Evolutionary conservation across 768 basidiomycete genomes (phyloP), one percentile per base, ranked within the genome.

Genomic region (Rhizopogon vesiculosus): DNA sequence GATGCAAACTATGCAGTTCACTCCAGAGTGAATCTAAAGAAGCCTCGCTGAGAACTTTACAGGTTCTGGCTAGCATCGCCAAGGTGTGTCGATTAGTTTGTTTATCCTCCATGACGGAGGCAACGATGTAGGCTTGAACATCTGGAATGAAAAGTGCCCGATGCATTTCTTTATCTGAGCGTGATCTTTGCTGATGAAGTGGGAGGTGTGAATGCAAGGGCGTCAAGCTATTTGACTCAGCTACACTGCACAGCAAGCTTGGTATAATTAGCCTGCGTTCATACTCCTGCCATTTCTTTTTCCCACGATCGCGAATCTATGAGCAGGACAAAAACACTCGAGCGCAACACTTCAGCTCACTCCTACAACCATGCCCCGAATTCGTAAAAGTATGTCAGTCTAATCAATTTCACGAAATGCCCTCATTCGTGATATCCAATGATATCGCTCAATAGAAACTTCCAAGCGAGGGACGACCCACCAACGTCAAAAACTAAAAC

Each of bases 381-480:
- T 89, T 63, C 75, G 86, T 65, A 88, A 88, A 72, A 84, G 86
- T 86, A 60, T 58, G 80, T 62, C 3, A 56, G 45, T 12, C 22
- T 10, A 19, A 46, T 39, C 40, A 18, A 45, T 51, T 55, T 48
- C 45, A 40, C 18, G 64, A 59, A 10, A 55, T 60, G 44, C 55
- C 42, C 53, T 35, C 15, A 42, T 18, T 3, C 18, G 8, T 4
- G 15, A n/a, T 40, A 16, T 48, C 19, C 25, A 25, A 25, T 25
- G 9, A 50, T 60, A 43, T 56, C 61, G 29, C 56, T 61, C 55
- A 59, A 39, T 64, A 95, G 93, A 91, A 75, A 94, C 93, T 12
- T 90, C 87, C 64, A 95, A 86, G 70, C 82, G 94, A 28, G 76
- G 78, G 19, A 81, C 82, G n/a, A 88, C 84, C 41, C 79, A 87